Evolutionary conservation across 2,329 filamentous ascomycete genomes (phyloP).

Genomic region (Microdochium trichocladiopsis): DNA sequence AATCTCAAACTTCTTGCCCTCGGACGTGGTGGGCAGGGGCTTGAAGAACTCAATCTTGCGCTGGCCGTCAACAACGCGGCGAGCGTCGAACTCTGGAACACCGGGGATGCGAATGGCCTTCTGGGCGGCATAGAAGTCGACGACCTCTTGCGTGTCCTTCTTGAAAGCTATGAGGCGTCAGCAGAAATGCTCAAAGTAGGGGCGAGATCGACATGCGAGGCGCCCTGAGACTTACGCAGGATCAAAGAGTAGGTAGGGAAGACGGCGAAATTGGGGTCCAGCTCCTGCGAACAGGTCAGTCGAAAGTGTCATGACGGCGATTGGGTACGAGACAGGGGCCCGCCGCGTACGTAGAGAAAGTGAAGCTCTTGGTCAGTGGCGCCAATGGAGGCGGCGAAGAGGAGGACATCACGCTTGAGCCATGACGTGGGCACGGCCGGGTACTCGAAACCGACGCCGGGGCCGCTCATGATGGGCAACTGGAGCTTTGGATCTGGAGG

Average conservation of each 20-base stretch:
- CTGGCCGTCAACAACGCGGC: slow-evolving; percentile 76
- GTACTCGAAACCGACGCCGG: slow-evolving; percentile 71
- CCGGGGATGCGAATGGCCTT: slow-evolving; percentile 62
- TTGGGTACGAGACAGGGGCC: background rate
- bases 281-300: slow-evolving; percentile 51
- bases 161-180: slow-evolving; percentile 57
- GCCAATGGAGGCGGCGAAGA: slow-evolving; percentile 88
- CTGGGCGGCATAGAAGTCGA: slow-evolving; percentile 75
- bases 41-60: slow-evolving; percentile 72
- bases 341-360: slow-evolving; percentile 69
- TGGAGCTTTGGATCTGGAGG: background rate
- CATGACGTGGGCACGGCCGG: slow-evolving; percentile 70
- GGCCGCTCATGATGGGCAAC: slow-evolving; percentile 30
- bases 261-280: slow-evolving; percentile 77
- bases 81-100: slow-evolving; percentile 69
- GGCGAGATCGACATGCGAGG: background rate
- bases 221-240: slow-evolving; percentile 50
- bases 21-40: slow-evolving; percentile 64
- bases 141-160: slow-evolving; percentile 64
- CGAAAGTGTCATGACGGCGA: background rate
- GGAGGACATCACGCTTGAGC: slow-evolving; percentile 79
- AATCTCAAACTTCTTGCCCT: slow-evolving; percentile 67
- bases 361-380: slow-evolving; percentile 81
- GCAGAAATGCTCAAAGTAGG: slow-evolving; percentile 1
- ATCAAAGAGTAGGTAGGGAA: slow-evolving; percentile 87